Conservation (phyloP, 192 early-diverging fungal genomes). For the Podila epicladia region DNA sequence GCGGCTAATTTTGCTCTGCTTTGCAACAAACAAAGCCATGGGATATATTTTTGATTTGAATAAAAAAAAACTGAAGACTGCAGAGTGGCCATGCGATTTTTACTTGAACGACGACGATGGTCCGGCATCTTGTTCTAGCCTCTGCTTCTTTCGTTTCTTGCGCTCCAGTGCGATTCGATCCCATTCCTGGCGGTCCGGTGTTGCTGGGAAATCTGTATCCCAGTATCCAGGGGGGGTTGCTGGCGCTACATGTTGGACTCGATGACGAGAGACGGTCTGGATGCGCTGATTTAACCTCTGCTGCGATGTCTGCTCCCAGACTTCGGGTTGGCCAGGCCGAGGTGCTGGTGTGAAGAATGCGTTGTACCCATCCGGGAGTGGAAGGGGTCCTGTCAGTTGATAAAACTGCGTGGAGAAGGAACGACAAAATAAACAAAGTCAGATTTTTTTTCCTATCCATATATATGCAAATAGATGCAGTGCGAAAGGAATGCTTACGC, state of each 20-base stretch:
- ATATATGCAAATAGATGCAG: not conserved
- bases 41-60: too few relatives aligned
- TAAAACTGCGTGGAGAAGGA: conserved; percentile 23
- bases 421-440: not conserved
- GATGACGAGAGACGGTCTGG: conserved; percentile 34
- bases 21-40: too few relatives aligned
- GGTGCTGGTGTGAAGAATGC: conserved; percentile 40
- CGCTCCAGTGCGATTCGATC: conserved; percentile 33
- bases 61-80: too few relatives aligned
- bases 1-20: too few relatives aligned
- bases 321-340: conserved; percentile 34
- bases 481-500: conserved; percentile 7
- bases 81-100: too few relatives aligned
- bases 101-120: not conserved
- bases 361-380: conserved; percentile 42
- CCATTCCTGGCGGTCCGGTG: conserved; percentile 35
- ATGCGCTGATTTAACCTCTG: conserved; percentile 38
- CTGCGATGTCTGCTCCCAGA: conserved; percentile 27
- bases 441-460: too few relatives aligned
- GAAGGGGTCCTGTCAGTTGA: conserved; percentile 35
- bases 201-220: conserved; percentile 36
- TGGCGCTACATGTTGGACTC: conserved; percentile 27
- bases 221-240: conserved; percentile 44
- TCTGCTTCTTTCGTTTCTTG: conserved; percentile 22
- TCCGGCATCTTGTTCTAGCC: not conserved